These are phyloP conservation scores for Fraxinus sp. DNA, from an alignment of 305 asterid species.

Conservation along the genomic window DNA sequence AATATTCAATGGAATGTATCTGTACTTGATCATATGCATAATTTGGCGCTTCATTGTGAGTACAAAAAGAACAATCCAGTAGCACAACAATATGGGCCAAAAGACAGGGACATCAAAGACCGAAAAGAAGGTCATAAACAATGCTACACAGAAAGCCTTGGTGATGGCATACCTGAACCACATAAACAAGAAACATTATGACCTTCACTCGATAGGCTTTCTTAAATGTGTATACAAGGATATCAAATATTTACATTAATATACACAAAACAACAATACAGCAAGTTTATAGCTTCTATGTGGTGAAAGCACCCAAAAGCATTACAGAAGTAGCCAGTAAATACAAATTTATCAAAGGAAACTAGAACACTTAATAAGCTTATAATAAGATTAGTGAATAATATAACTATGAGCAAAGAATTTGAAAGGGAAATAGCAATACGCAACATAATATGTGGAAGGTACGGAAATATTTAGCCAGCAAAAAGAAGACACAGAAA, in stretches of 20 bases:
- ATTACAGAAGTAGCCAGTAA: not conserved
- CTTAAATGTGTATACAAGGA: not conserved
- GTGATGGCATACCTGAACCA: slow-evolving; percentile 87
- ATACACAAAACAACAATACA: not conserved
- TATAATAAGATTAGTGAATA: not conserved
- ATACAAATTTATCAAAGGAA: not conserved
- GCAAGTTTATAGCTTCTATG: not conserved
- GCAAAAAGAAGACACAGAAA: not conserved
- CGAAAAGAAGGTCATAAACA: slow-evolving; percentile 81
- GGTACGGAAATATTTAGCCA: not conserved
- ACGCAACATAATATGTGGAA: not conserved
- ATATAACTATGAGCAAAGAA: not conserved
- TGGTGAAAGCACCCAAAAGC: not conserved
- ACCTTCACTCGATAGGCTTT: not conserved
- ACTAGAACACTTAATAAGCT: not conserved
- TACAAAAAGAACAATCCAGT: slow-evolving; percentile 83
- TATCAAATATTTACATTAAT: not conserved
- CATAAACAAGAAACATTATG: slow-evolving; percentile 9
- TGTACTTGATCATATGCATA: slow-evolving; percentile 90
- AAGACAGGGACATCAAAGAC: slow-evolving; percentile 88
- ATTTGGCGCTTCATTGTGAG: slow-evolving; percentile 91
- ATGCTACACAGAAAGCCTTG: slow-evolving; percentile 81
- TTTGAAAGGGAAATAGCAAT: not conserved
- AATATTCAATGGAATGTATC: slow-evolving; percentile 69
- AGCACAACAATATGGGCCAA: slow-evolving; percentile 84